These are phyloP conservation scores for Pinguiococcus pyrenoidosus DNA, from an alignment of 108 stramenopile species.

Conservation along the genomic window DNA sequence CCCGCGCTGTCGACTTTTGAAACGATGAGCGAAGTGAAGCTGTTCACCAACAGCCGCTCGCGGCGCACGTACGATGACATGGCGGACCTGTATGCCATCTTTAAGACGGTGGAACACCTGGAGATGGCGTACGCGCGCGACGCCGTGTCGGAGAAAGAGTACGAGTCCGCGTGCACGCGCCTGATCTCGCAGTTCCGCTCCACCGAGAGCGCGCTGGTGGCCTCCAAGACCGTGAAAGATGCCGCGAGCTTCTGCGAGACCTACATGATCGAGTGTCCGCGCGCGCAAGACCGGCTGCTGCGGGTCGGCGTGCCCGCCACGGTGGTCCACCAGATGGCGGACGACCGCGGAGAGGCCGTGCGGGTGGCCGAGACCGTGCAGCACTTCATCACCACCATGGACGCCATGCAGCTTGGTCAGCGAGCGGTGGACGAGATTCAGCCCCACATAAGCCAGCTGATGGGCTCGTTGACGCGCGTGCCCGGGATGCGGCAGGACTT, in stretches of 20 bases:
- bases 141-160: constrained; percentile 53
- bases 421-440: constrained; percentile 91
- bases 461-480: constrained; percentile 61
- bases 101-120: constrained; percentile 83
- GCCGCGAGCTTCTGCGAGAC: constrained; percentile 29
- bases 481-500: constrained; percentile 73
- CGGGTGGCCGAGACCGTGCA: constrained; percentile 67
- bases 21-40: constrained; percentile 19
- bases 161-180: constrained; percentile 74
- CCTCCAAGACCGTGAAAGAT: constrained; percentile 12
- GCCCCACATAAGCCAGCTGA: constrained; percentile 74
- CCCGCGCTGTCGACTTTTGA: too few relatives aligned
- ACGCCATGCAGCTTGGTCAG: constrained; percentile 79
- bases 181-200: constrained; percentile 87
- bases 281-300: constrained; percentile 73
- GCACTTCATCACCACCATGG: constrained; percentile 91
- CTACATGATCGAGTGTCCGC: constrained; percentile 91
- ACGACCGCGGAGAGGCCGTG: constrained; percentile 49
- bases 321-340: constrained; percentile 41
- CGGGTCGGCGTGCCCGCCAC: constrained; percentile 79
- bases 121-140: constrained; percentile 87
- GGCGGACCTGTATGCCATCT: constrained; percentile 84
- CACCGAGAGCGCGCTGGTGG: constrained; percentile 49
- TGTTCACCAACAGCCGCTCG: constrained; percentile 28
- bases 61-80: constrained; percentile 42